These are phyloP conservation scores for Neurospora hispaniola DNA, from an alignment of 495 filamentous ascomycete species.

Conservation along the genomic window DNA sequence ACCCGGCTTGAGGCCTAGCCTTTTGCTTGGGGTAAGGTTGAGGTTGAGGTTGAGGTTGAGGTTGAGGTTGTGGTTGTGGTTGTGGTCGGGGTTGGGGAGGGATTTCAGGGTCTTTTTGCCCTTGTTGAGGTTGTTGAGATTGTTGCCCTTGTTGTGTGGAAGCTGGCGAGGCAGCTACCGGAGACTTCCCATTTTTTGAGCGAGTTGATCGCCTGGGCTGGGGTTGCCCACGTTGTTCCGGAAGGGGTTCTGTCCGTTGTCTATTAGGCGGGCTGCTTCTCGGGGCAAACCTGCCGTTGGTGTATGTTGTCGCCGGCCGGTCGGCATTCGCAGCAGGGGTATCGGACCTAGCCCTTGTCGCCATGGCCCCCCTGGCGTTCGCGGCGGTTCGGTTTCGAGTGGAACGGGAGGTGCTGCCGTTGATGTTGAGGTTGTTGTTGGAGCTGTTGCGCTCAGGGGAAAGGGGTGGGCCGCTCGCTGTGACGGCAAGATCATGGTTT, in stretches of 20 bases:
- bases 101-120: not conserved
- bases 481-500: not conserved
- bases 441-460: not conserved
- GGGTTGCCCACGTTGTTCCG: not conserved
- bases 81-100: not conserved
- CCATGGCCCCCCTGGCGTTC: not conserved
- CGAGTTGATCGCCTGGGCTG: not conserved
- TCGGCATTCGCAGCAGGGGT: not conserved
- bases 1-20: not conserved
- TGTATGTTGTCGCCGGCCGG: not conserved
- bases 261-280: not conserved
- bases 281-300: not conserved
- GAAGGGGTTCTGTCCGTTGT: not conserved
- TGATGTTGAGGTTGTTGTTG: not conserved
- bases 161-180: not conserved
- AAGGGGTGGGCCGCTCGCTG: not conserved
- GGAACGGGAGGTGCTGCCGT: not conserved
- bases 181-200: not conserved
- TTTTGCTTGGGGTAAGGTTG: not conserved
- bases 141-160: not conserved
- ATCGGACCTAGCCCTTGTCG: not conserved
- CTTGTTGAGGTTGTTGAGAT: not conserved
- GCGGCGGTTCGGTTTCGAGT: not conserved
- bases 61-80: not conserved
- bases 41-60: not conserved